Conservation (phyloP, 805 yeast genomes). For the Wickerhamiella nectarea region DNA sequence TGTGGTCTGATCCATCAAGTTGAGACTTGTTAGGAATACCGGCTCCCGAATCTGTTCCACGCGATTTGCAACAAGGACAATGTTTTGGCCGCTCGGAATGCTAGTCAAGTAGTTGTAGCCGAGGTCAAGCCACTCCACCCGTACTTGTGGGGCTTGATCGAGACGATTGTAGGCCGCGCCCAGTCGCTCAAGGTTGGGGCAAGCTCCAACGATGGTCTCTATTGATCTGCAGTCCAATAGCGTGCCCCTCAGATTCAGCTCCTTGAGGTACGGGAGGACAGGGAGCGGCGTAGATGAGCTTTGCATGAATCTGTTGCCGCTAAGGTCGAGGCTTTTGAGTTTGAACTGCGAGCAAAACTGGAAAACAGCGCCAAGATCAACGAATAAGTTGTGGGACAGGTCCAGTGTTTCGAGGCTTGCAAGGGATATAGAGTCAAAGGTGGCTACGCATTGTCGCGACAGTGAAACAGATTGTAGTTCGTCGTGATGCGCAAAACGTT, state of each 20-base stretch:
- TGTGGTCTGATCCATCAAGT: conserved; percentile 2
- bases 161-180: conserved; percentile 28
- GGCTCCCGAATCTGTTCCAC: neutral
- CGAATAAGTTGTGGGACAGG: conserved; percentile 45
- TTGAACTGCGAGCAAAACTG: conserved; percentile 24
- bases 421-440: neutral
- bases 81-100: neutral
- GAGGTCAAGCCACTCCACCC: conserved; percentile 23
- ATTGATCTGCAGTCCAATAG: conserved; percentile 4
- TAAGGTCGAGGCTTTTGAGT: conserved; percentile 31
- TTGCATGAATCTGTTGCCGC: conserved; percentile 30
- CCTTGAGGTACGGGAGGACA: conserved; percentile 13
- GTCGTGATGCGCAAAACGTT: conserved; percentile 35
- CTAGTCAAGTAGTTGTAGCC: conserved; percentile 28
- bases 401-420: conserved; percentile 31
- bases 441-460: conserved; percentile 30
- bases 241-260: conserved; percentile 30
- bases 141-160: conserved; percentile 20
- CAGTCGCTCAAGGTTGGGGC: conserved; percentile 12
- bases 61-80: neutral
- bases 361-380: conserved; percentile 29
- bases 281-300: conserved; percentile 15
- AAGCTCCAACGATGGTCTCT: neutral
- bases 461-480: conserved; percentile 39
- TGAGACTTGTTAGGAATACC: neutral